A percentile compares a stretch with the other conserved stretches of the same genome.
These are phyloP conservation scores for Cordia subcordata DNA, from an alignment of 257 asterid species.

Conservation along the genomic window DNA sequence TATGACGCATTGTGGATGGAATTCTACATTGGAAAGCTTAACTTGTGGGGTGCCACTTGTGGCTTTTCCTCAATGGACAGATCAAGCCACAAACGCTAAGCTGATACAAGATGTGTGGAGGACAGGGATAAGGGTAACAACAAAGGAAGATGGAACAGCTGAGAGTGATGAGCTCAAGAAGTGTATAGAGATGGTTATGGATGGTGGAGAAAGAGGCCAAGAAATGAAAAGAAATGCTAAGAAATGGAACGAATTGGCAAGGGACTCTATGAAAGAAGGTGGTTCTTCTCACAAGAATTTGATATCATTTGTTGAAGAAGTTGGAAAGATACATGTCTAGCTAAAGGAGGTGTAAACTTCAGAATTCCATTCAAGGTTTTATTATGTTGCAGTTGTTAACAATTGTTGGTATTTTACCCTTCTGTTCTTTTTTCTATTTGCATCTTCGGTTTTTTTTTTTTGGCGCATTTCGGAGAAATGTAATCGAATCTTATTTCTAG, in stretches of 20 bases:
- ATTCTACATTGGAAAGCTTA: constrained; percentile 40
- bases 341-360: too few species aligned
- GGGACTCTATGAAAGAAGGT: constrained; percentile 26
- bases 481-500: too few species aligned
- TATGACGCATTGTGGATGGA: constrained; percentile 46
- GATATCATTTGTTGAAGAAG: constrained; percentile 18
- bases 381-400: too few species aligned
- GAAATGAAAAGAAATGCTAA: constrained; percentile 25
- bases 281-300: constrained; percentile 34
- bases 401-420: too few species aligned
- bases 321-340: neutral
- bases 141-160: constrained; percentile 7
- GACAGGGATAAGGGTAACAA: constrained; percentile 32
- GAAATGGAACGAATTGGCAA: constrained; percentile 40
- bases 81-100: constrained; percentile 46
- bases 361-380: too few species aligned
- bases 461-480: too few species aligned
- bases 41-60: constrained; percentile 39
- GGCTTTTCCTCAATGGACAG: constrained; percentile 44
- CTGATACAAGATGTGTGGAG: constrained; percentile 44
- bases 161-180: constrained; percentile 27
- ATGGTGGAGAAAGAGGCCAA: constrained; percentile 11
- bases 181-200: constrained; percentile 32
- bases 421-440: too few species aligned
- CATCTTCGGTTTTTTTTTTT: too few species aligned